Evolutionary conservation across 176 grass and related monocot genomes (phyloP).

Genomic region (Saccharum spontaneum): DNA sequence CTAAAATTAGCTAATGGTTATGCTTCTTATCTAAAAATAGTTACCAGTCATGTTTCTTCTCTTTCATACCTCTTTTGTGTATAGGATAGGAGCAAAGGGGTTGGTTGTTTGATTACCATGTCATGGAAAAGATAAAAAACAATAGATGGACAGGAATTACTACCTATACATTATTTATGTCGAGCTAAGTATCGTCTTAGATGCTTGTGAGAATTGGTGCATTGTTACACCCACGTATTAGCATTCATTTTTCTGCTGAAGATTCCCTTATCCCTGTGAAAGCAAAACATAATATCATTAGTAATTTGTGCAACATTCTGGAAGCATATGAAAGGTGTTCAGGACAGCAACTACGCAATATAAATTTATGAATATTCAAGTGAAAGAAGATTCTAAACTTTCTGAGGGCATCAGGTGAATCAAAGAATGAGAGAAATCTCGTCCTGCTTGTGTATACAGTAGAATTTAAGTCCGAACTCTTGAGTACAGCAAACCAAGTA

Average conservation of each 20-base stretch:
- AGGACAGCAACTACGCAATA: background rate
- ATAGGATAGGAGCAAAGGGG: background rate
- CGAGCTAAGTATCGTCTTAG: background rate
- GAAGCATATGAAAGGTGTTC: background rate
- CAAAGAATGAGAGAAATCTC: background rate
- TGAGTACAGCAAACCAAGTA: background rate
- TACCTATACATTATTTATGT: background rate
- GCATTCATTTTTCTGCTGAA: background rate
- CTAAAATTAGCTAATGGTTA: constrained; percentile 38
- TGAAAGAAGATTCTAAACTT: background rate
- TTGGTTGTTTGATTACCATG: background rate
- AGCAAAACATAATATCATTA: background rate
- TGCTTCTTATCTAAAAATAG: constrained; percentile 18
- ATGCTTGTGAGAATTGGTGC: background rate
- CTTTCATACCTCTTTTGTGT: background rate
- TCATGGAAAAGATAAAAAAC: background rate
- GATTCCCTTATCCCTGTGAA: background rate
- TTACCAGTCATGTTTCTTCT: background rate
- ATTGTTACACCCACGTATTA: background rate
- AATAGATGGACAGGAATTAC: background rate
- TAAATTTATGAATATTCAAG: background rate
- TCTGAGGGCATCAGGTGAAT: background rate
- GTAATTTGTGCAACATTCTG: background rate
- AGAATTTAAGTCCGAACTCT: background rate
- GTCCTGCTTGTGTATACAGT: background rate